Evolutionary conservation across 805 yeast genomes (phyloP).

Genomic region (Wickerhamiella nectarea): DNA sequence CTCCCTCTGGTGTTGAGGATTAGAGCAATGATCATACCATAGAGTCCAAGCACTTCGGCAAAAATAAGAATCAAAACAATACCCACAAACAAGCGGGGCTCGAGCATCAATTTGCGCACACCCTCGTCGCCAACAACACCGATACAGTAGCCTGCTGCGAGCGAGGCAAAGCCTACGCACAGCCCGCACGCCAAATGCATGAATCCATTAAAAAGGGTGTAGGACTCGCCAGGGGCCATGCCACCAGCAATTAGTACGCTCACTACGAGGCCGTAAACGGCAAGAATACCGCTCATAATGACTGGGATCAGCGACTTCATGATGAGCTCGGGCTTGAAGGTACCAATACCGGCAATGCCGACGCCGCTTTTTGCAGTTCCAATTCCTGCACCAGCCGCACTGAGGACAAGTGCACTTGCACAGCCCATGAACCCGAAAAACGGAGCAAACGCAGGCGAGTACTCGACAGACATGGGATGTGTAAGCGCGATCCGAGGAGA

Average conservation of each 20-base stretch:
- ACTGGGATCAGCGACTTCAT: constrained; percentile 90
- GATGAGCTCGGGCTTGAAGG: constrained; percentile 90
- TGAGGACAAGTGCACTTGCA: constrained; percentile 77
- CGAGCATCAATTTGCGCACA: constrained; percentile 76
- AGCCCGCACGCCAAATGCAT: constrained; percentile 96
- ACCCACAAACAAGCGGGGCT: constrained; percentile 78
- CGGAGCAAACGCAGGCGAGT: constrained; percentile 86
- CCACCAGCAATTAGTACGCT: constrained; percentile 84
- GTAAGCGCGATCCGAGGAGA: neutral
- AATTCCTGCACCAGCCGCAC: constrained; percentile 96
- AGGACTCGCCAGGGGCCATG: constrained; percentile 59
- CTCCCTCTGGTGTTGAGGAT: constrained; percentile 54
- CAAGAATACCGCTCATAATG: constrained; percentile 93
- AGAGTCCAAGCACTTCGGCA: constrained; percentile 79
- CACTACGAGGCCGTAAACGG: constrained; percentile 94
- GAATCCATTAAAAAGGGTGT: constrained; percentile 88
- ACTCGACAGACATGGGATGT: constrained; percentile 32
- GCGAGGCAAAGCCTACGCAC: constrained; percentile 90
- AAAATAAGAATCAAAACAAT: constrained; percentile 79
- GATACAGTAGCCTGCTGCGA: constrained; percentile 93
- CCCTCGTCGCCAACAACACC: constrained; percentile 93
- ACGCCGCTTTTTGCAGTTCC: constrained; percentile 98
- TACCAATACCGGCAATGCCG: constrained; percentile 96
- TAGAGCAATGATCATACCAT: constrained; percentile 91
- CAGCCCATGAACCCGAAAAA: constrained; percentile 95